A percentile compares a stretch with the other conserved stretches of the same genome.
Evolutionary conservation across 257 asterid genomes (phyloP).

Genomic region (Fraxinus americana): DNA sequence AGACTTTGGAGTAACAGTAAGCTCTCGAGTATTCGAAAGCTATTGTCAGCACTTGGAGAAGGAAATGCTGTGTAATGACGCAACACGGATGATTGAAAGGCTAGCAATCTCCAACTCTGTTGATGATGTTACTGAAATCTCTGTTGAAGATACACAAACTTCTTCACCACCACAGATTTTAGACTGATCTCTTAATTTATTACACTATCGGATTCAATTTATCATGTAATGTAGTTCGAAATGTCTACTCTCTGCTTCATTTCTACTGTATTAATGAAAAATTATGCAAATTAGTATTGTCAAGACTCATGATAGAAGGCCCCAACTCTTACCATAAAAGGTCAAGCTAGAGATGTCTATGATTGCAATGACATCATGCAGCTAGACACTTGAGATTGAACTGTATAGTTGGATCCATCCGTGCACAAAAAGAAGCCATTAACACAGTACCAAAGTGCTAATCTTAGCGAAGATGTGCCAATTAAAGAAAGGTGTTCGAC

Average conservation of each 20-base stretch:
- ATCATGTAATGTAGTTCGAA: neutral
- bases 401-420: too few relatives aligned
- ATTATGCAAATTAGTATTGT: too few relatives aligned
- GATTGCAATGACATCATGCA: too few relatives aligned
- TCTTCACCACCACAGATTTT: slow-evolving; percentile 45
- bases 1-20: slow-evolving; percentile 66
- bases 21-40: slow-evolving; percentile 67
- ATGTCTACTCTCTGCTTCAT: neutral
- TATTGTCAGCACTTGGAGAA: slow-evolving; percentile 88
- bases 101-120: slow-evolving; percentile 31
- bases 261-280: neutral
- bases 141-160: slow-evolving; percentile 48
- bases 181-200: neutral
- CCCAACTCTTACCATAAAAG: too few relatives aligned
- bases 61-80: slow-evolving; percentile 52
- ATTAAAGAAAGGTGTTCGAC: too few relatives aligned
- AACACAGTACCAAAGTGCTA: too few relatives aligned
- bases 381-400: too few relatives aligned
- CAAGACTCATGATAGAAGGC: too few relatives aligned
- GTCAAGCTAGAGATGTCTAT: too few relatives aligned
- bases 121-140: slow-evolving; percentile 60
- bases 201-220: neutral
- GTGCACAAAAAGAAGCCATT: too few relatives aligned
- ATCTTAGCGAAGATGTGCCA: too few relatives aligned
- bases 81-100: slow-evolving; percentile 25